Conservation (phyloP, 495 filamentous ascomycete species). For the Alectoria sarmentosa region DNA sequence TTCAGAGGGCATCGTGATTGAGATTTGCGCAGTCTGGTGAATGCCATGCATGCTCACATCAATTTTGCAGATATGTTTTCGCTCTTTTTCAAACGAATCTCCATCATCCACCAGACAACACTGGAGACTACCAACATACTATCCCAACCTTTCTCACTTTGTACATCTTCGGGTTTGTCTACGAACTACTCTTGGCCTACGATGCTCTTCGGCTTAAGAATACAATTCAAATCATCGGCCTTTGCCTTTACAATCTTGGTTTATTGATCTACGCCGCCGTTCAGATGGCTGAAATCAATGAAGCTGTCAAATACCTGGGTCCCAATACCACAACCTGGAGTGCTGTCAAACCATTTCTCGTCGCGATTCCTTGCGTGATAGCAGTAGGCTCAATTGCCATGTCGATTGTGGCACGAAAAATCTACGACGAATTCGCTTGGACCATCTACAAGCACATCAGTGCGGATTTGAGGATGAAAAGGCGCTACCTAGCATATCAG, state of each 20-base stretch:
- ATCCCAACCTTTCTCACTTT: slow-evolving; percentile 87
- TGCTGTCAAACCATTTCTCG: slow-evolving; percentile 63
- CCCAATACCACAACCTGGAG: slow-evolving; percentile 49
- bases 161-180: slow-evolving; percentile 96
- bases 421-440: slow-evolving; percentile 99
- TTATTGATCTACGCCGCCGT: slow-evolving; percentile 88
- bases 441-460: slow-evolving; percentile 99
- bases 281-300: slow-evolving; percentile 79
- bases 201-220: slow-evolving; percentile 93
- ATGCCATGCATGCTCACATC: slow-evolving; percentile 14
- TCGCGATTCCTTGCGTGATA: slow-evolving; percentile 81
- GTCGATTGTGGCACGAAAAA: slow-evolving; percentile 76
- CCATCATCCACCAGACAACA: slow-evolving; percentile 40
- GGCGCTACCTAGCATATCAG: slow-evolving; percentile 93
- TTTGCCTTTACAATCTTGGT: slow-evolving; percentile 85
- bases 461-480: slow-evolving; percentile 93
- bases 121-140: slow-evolving; percentile 50
- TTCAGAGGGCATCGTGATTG: neutral
- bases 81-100: slow-evolving; percentile 63
- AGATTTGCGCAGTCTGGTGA: neutral
- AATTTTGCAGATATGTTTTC: slow-evolving; percentile 38
- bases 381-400: slow-evolving; percentile 65
- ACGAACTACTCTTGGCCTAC: slow-evolving; percentile 80
- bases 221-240: slow-evolving; percentile 95
- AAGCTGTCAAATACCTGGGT: slow-evolving; percentile 52